These are phyloP conservation scores for Dothistroma septosporum DNA, from an alignment of 2,329 filamentous ascomycete genomes.

Conservation along the genomic window DNA sequence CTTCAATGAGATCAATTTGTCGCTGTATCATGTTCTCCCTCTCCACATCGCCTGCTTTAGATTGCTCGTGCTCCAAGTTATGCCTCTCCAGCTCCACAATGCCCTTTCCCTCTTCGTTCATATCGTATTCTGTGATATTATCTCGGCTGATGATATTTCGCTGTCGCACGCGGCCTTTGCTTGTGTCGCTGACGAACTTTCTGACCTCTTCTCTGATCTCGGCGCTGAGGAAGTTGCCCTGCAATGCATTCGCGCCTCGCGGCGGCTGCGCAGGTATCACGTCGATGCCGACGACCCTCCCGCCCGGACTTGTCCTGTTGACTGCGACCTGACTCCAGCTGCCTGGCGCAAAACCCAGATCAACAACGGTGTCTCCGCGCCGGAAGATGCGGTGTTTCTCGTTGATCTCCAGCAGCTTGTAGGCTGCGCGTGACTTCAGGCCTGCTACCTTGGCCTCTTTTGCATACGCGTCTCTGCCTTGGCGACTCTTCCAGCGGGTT, in stretches of 20 bases:
- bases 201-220: conserved; percentile 72
- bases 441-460: conserved; percentile 72
- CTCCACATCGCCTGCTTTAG: conserved; percentile 4
- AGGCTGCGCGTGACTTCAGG: conserved; percentile 85
- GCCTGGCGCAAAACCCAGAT: conserved; percentile 74
- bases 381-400: conserved; percentile 74
- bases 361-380: conserved; percentile 78
- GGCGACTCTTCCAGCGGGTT: conserved; percentile 77
- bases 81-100: conserved; percentile 64
- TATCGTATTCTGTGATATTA: conserved; percentile 37
- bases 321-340: conserved; percentile 74
- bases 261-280: conserved; percentile 90
- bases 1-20: conserved; percentile 31
- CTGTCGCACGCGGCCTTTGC: conserved; percentile 49
- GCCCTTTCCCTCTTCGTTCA: conserved; percentile 47
- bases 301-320: conserved; percentile 66
- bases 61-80: conserved; percentile 34
- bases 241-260: conserved; percentile 85
- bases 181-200: conserved; percentile 65
- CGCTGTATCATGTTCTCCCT: conserved; percentile 23
- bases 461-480: conserved; percentile 67
- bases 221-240: conserved; percentile 83
- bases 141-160: conserved; percentile 25
- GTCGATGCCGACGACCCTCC: conserved; percentile 84
- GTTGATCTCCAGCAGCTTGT: conserved; percentile 90